Base-by-base conservation (phyloP, 2,329 filamentous ascomycete genomes). In the Pyricularia sp. region DNA sequence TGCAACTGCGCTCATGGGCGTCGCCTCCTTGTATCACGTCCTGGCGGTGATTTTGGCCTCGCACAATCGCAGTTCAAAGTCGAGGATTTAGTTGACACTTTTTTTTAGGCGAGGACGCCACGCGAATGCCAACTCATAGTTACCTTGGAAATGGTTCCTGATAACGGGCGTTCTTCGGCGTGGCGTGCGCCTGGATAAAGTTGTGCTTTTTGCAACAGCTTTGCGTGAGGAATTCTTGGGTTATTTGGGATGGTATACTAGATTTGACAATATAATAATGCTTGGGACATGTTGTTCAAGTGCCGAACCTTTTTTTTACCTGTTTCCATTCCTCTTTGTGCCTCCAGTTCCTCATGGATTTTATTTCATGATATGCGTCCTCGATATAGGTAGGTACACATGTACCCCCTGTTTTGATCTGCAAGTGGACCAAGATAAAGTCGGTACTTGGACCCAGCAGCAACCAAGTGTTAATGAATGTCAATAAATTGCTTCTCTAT, bases 1-100 rank as follows among this genome's bases (percentile, higher is more conserved):
- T 4, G 78, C 83, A 1, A 80, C 83, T 20, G 82, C 73, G 3
- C 75, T 82, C 70, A 84, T 85, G 80, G 73, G 78, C 3, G 70
- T 77, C 0, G 73, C 79, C 0, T 69, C 77, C 4, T 30, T 78
- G 3, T 84, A 80, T 73, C 86, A 83, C 83, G 26, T 74, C 0
- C 74, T 69, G 12, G 74, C 79, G 59, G 73, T 81, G 71, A 75
- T 76, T 36, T 33, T 74, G 4, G 71, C 75, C 70, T 74, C 75
- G 66, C 73, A 75, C 9, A 73, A 73, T 72, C 72, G 76, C 73
- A 75, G 73, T 68, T 74, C 74, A 71, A 6, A 55, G 17, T 11
- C 12, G 14, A 36, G 33, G 12, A 17, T 5, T 36, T 17, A 36
- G 33, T 3, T 14, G 14, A 5, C 33, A 3, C 17, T 36, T 17